A percentile compares a stretch with the other conserved stretches of the same genome.
These are phyloP conservation scores for Brassica incana DNA, from an alignment of 345 rosid species.

Conservation along the genomic window DNA sequence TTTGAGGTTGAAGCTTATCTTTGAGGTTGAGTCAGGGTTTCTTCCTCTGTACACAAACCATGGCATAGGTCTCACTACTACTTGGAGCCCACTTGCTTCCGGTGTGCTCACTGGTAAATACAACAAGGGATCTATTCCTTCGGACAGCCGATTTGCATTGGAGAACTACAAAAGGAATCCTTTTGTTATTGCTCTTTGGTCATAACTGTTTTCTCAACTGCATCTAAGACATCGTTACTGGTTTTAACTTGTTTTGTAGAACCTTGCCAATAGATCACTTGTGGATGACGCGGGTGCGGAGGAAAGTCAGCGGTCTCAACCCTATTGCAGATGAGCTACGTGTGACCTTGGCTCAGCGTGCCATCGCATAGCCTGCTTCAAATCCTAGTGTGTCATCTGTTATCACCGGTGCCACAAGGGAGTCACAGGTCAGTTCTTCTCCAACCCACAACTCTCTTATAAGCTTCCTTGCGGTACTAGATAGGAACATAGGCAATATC, in stretches of 20 bases:
- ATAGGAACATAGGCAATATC: no score
- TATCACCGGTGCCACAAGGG: slow-evolving; percentile 95
- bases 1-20: no score
- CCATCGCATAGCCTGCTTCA: slow-evolving; percentile 97
- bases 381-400: slow-evolving; percentile 96
- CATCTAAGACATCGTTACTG: slow-evolving; percentile 1
- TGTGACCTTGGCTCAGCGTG: slow-evolving; percentile 88
- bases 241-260: slow-evolving; percentile 45
- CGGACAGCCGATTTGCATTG: slow-evolving; percentile 90
- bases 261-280: slow-evolving; percentile 86
- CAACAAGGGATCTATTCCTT: no score
- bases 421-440: slow-evolving; percentile 87
- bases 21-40: no score
- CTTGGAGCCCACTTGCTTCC: no score
- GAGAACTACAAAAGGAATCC: slow-evolving; percentile 97
- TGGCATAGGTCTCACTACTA: no score
- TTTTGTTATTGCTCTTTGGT: background rate
- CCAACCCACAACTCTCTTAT: no score
- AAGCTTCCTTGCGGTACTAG: no score
- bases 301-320: slow-evolving; percentile 86
- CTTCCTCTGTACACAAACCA: no score
- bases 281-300: slow-evolving; percentile 91
- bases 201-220: background rate
- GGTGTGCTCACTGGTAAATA: no score
- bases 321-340: slow-evolving; percentile 98